phyloP scores from a whole-genome alignment of 495 filamentous ascomycete species.

The Penicillium paradoxum region DNA sequence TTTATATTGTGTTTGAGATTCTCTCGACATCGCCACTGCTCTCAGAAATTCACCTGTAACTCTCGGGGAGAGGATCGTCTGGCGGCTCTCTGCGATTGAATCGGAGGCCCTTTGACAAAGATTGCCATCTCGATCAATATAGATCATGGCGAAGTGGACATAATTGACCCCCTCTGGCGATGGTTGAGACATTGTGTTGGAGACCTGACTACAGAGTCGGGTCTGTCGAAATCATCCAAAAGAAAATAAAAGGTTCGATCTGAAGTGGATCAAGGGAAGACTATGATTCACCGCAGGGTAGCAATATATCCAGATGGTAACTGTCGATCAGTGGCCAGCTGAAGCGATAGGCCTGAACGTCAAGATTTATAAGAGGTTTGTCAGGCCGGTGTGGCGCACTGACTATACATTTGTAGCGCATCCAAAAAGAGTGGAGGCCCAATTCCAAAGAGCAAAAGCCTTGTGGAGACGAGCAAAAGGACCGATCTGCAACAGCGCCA shows the following conservation, averaged over 20 bases:
- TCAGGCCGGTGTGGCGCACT: too few species aligned
- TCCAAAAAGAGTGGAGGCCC: neutral
- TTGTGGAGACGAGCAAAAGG: neutral
- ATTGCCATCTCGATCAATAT: slow-evolving; percentile 34
- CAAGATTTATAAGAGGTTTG: neutral
- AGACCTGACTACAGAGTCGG: slow-evolving; percentile 14
- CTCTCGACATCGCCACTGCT: slow-evolving; percentile 32
- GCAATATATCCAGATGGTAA: neutral
- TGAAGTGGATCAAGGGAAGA: neutral
- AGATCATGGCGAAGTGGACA: slow-evolving; percentile 38
- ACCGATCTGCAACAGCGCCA: slow-evolving; percentile 1
- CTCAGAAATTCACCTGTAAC: slow-evolving; percentile 34
- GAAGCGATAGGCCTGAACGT: neutral
- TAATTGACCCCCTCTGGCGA: slow-evolving; percentile 19
- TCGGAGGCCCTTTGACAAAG: slow-evolving; percentile 34
- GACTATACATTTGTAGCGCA: neutral
- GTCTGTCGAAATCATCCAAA: neutral
- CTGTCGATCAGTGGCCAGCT: neutral
- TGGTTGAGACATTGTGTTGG: slow-evolving; percentile 25
- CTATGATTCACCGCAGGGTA: neutral
- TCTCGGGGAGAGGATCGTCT: slow-evolving; percentile 31
- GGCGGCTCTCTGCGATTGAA: slow-evolving; percentile 29
- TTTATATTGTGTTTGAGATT: slow-evolving; percentile 5
- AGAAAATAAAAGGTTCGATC: neutral
- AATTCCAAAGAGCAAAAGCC: neutral